phyloP scores from a whole-genome alignment of 2,329 filamentous ascomycete genomes.

The Camptophora hylomeconis region DNA sequence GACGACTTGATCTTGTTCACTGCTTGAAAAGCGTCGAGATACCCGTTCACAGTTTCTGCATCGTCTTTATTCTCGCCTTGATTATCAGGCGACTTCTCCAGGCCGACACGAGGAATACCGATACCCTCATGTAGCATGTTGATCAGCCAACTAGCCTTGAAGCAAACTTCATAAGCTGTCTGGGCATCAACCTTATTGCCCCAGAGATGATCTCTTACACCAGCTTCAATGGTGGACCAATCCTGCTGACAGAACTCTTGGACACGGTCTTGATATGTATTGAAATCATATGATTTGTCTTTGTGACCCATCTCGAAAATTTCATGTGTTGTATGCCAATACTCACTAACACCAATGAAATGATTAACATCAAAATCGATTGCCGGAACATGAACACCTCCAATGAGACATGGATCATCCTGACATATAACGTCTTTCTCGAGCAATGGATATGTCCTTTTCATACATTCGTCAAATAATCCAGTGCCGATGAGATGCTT shows the following conservation, averaged over 20 bases:
- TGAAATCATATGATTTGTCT: slow-evolving; percentile 73
- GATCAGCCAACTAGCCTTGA: slow-evolving; percentile 96
- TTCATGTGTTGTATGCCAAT: slow-evolving; percentile 96
- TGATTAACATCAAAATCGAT: slow-evolving; percentile 97
- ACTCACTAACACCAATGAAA: slow-evolving; percentile 94
- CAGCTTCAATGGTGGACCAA: slow-evolving; percentile 63
- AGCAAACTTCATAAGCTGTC: slow-evolving; percentile 77
- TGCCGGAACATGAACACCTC: slow-evolving; percentile 82
- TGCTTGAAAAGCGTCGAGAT: slow-evolving; percentile 75
- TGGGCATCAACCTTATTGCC: slow-evolving; percentile 61
- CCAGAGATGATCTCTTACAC: slow-evolving; percentile 53
- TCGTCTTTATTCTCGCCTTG: slow-evolving; percentile 61
- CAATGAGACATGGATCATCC: slow-evolving; percentile 74
- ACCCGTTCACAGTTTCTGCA: slow-evolving; percentile 59
- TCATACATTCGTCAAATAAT: slow-evolving; percentile 71
- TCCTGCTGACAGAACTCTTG: slow-evolving; percentile 71
- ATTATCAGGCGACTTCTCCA: slow-evolving; percentile 44
- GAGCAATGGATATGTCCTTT: slow-evolving; percentile 68
- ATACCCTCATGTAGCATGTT: slow-evolving; percentile 94
- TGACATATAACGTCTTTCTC: slow-evolving; percentile 78
- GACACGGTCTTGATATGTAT: slow-evolving; percentile 76
- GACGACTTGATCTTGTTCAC: slow-evolving; percentile 83
- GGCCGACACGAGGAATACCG: slow-evolving; percentile 71
- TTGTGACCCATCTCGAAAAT: slow-evolving; percentile 70
- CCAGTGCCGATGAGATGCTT: slow-evolving; percentile 57